Evolutionary conservation across 2,329 filamentous ascomycete species (phyloP).

Genomic region (Microascus cirrosus): DNA sequence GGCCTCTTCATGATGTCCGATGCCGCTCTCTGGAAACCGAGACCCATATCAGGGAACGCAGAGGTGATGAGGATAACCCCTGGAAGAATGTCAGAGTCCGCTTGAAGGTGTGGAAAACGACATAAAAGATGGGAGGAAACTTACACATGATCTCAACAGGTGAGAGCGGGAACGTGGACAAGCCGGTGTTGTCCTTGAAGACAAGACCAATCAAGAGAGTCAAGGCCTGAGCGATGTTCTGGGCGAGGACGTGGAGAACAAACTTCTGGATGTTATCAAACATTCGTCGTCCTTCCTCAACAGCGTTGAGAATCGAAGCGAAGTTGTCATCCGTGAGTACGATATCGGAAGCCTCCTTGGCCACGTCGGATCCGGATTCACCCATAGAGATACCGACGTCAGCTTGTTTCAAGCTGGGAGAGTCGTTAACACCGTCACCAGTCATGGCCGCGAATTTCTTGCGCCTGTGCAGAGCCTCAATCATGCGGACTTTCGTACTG

Average conservation of each 20-base stretch:
- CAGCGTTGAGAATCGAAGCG: conserved; percentile 25
- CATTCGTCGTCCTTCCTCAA: conserved; percentile 56
- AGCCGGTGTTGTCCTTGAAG: conserved; percentile 50
- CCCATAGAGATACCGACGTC: conserved; percentile 68
- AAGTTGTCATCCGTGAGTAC: conserved; percentile 63
- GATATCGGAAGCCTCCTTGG: conserved; percentile 55
- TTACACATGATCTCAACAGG: conserved; percentile 67
- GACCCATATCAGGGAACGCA: conserved; percentile 58
- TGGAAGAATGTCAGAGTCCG: background rate
- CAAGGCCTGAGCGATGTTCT: conserved; percentile 57
- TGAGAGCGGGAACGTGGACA: conserved; percentile 59
- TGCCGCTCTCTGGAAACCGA: conserved; percentile 57
- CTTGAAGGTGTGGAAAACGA: background rate
- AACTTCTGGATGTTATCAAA: conserved; percentile 66
- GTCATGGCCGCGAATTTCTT: conserved; percentile 57
- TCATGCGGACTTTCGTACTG: conserved; percentile 63
- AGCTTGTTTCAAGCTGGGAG: conserved; percentile 52
- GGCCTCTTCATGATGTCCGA: conserved; percentile 56
- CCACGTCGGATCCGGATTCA: conserved; percentile 53
- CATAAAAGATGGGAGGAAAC: conserved; percentile 15
- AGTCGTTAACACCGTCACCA: conserved; percentile 61
- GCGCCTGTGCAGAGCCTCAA: conserved; percentile 58
- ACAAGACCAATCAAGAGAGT: conserved; percentile 55
- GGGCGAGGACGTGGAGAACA: conserved; percentile 52
- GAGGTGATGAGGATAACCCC: conserved; percentile 57